A percentile compares a stretch with the other conserved stretches of the same genome.
Conservation (phyloP, 2,329 filamentous ascomycete genomes). For the Polychaeton citri region DNA sequence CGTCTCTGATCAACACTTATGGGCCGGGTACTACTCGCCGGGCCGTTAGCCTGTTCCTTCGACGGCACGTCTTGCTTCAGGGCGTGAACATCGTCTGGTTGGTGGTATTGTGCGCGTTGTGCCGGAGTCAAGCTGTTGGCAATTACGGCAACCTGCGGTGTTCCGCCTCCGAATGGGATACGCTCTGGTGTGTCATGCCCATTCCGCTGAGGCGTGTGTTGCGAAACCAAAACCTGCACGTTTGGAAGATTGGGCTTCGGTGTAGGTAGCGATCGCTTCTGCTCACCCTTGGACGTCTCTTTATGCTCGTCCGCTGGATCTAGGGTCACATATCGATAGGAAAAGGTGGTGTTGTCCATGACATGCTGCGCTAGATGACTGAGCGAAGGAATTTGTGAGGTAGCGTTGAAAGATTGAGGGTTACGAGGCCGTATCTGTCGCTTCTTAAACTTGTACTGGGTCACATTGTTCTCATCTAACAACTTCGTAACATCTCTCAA, state of each 20-base stretch:
- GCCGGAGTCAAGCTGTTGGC: slow-evolving; percentile 14
- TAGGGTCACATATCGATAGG: slow-evolving; percentile 21
- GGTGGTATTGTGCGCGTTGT: slow-evolving; percentile 20
- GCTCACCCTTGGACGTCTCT: too few species aligned
- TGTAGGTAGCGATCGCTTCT: too few species aligned
- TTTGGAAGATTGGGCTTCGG: too few species aligned
- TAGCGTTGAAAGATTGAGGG: too few species aligned
- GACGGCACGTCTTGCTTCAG: too few species aligned
- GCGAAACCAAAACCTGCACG: neutral
- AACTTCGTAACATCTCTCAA: slow-evolving; percentile 63
- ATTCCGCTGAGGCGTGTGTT: neutral
- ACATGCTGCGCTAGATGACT: slow-evolving; percentile 17
- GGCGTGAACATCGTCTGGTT: too few species aligned
- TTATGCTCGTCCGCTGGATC: slow-evolving; percentile 13
- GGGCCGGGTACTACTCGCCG: too few species aligned
- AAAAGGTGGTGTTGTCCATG: slow-evolving; percentile 27
- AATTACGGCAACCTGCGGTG: slow-evolving; percentile 8
- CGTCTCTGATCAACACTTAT: slow-evolving; percentile 58
- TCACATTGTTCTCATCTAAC: slow-evolving; percentile 56
- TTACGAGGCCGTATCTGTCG: slow-evolving; percentile 4
- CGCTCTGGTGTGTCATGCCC: neutral
- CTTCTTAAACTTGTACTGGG: slow-evolving; percentile 44
- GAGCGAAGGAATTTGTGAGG: slow-evolving; percentile 4
- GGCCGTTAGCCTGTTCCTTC: too few species aligned
- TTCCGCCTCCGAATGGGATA: too few species aligned